Evolutionary conservation across 768 basidiomycete genomes (phyloP).

Genomic region (Coprinopsis sp.): DNA sequence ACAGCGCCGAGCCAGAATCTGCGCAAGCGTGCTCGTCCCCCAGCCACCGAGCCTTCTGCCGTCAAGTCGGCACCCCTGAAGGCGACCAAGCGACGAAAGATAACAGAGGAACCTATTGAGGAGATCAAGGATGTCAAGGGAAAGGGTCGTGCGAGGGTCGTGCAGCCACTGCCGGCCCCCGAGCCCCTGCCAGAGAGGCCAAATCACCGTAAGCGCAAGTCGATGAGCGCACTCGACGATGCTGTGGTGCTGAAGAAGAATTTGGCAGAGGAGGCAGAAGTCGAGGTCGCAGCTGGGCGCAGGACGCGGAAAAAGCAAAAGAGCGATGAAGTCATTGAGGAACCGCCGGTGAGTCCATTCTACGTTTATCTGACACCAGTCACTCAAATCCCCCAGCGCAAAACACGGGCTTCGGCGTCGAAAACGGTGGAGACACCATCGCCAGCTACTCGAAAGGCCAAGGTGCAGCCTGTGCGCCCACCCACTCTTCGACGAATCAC

Average conservation of each 20-base stretch:
- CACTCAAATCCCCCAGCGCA: background rate
- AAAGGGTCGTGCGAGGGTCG: background rate
- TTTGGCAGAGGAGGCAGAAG: background rate
- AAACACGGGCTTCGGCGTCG: background rate
- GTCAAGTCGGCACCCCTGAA: background rate
- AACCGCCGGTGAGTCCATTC: background rate
- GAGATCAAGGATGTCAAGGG: background rate
- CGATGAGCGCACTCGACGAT: constrained; percentile 8
- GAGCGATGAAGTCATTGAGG: background rate
- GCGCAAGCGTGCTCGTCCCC: background rate
- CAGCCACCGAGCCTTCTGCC: background rate
- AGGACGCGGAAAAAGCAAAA: background rate
- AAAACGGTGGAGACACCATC: background rate
- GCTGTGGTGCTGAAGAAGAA: background rate
- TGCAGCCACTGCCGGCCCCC: too few species aligned
- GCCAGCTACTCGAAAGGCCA: background rate
- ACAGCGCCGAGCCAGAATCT: too few species aligned
- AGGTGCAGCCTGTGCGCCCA: too few species aligned
- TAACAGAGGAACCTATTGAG: constrained; percentile 2
- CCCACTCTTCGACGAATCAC: background rate
- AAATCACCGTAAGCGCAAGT: constrained; percentile 9
- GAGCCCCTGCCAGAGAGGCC: background rate
- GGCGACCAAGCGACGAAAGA: background rate
- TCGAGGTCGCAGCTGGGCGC: background rate
- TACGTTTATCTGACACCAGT: background rate